These are phyloP conservation scores for Penicillium waksmanii DNA, from an alignment of 495 filamentous ascomycete genomes.

Conservation along the genomic window DNA sequence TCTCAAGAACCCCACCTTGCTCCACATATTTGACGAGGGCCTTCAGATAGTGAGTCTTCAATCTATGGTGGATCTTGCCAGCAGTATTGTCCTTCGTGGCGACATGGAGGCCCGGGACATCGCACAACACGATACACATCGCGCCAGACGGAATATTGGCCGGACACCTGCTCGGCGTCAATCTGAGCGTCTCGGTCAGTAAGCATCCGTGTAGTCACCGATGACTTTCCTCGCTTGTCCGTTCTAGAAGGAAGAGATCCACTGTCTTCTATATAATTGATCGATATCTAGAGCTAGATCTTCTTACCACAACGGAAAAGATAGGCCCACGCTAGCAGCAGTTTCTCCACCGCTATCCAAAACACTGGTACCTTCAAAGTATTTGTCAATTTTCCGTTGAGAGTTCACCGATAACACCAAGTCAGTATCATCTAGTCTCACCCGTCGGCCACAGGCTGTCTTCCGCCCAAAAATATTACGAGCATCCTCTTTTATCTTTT, in stretches of 20 bases:
- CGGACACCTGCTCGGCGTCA: too few species aligned
- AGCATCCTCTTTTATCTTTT: constrained; percentile 20
- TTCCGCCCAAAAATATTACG: constrained; percentile 17
- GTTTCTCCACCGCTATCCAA: constrained; percentile 15
- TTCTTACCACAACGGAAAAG: constrained; percentile 20
- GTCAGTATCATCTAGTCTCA: constrained; percentile 25
- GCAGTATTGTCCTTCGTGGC: constrained; percentile 27
- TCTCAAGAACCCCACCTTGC: constrained; percentile 10
- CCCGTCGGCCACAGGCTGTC: constrained; percentile 17
- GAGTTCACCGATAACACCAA: constrained; percentile 20
- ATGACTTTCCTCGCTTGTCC: constrained; percentile 26
- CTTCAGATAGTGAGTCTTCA: constrained; percentile 17
- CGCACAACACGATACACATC: too few species aligned
- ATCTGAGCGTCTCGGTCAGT: too few species aligned
- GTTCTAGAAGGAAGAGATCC: constrained; percentile 15
- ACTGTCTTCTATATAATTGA: constrained; percentile 25
- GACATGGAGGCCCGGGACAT: constrained; percentile 26
- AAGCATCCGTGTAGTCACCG: too few species aligned
- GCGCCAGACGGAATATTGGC: too few species aligned
- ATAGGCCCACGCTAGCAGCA: constrained; percentile 16
- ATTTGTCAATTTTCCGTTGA: constrained; percentile 7
- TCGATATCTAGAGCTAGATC: constrained; percentile 15
- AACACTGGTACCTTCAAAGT: constrained; percentile 19
- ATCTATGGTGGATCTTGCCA: constrained; percentile 25
- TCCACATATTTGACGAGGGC: constrained; percentile 15